Evolutionary conservation across 108 stramenopile genomes (phyloP).

Genomic region (Aureococcus anophagefferens): DNA sequence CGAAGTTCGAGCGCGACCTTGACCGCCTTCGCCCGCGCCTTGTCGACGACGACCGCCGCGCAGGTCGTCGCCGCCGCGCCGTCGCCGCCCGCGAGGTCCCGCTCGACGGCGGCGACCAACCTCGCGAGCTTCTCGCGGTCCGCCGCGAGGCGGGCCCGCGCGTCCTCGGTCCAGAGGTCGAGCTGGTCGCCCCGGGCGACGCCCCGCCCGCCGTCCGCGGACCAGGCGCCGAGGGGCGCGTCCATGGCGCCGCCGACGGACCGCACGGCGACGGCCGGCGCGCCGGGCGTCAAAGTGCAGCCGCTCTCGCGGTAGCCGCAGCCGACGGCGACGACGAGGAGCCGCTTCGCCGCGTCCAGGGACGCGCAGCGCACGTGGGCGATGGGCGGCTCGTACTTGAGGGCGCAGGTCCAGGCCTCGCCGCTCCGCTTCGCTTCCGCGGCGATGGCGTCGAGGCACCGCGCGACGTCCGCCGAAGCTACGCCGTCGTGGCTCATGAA

Average conservation of each 20-base stretch:
- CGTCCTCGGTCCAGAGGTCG: neutral
- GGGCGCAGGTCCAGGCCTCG: neutral
- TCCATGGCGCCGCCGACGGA: conserved; percentile 16
- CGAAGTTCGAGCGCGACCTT: no score
- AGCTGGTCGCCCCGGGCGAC: neutral
- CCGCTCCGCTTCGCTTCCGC: neutral
- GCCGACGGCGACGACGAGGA: conserved; percentile 3
- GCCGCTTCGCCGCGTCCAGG: conserved; percentile 5
- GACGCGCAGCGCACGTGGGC: conserved; percentile 21
- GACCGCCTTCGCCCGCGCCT: no score
- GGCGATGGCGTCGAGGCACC: neutral
- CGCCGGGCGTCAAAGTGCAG: conserved; percentile 6
- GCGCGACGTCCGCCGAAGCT: neutral
- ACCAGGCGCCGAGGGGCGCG: neutral
- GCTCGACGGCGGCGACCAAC: no score
- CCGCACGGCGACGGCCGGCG: conserved; percentile 20
- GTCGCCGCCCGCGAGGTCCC: no score
- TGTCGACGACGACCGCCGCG: no score
- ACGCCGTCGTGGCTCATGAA: no score
- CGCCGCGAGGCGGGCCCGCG: neutral
- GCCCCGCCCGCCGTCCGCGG: no score
- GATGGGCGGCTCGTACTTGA: conserved; percentile 24
- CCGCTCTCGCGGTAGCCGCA: conserved; percentile 35
- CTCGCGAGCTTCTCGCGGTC: neutral
- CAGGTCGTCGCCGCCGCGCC: no score